Conservation (phyloP, 306 rosid species). For the Begonia peltatifolia region DNA sequence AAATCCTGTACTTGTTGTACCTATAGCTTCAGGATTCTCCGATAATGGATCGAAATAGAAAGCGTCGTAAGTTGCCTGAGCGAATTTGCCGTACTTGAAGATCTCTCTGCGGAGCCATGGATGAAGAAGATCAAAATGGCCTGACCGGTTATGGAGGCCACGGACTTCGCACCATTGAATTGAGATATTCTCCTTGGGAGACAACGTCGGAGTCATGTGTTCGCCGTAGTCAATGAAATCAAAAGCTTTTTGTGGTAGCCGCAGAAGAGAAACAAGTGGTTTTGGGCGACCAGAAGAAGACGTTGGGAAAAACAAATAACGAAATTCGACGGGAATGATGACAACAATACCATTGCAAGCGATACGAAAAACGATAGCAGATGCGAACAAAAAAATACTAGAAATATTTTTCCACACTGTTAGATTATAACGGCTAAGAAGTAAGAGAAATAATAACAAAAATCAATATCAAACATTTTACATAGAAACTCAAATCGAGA, state of each 20-base stretch:
- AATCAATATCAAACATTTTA: too few species aligned
- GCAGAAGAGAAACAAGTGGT: constrained; percentile 10
- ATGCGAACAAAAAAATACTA: too few species aligned
- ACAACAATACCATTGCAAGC: too few species aligned
- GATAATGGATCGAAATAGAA: constrained; percentile 49
- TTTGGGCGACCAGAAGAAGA: neutral
- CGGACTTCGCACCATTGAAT: constrained; percentile 40
- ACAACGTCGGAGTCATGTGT: constrained; percentile 28
- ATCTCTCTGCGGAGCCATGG: constrained; percentile 47
- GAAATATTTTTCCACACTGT: too few species aligned
- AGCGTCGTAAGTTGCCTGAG: constrained; percentile 63
- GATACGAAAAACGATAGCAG: too few species aligned
- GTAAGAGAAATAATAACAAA: too few species aligned
- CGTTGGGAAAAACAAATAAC: too few species aligned
- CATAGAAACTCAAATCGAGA: too few species aligned
- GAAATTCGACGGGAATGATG: too few species aligned
- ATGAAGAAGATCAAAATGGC: constrained; percentile 37
- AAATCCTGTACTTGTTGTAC: constrained; percentile 23
- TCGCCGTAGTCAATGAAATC: constrained; percentile 10
- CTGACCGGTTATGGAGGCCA: constrained; percentile 30
- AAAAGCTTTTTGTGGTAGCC: constrained; percentile 3
- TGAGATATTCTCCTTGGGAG: constrained; percentile 42
- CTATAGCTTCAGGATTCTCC: constrained; percentile 43
- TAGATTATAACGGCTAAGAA: too few species aligned
- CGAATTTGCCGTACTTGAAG: constrained; percentile 58